These are phyloP conservation scores for Cucurbita moschata DNA, from an alignment of 306 rosid species.

Conservation along the genomic window DNA sequence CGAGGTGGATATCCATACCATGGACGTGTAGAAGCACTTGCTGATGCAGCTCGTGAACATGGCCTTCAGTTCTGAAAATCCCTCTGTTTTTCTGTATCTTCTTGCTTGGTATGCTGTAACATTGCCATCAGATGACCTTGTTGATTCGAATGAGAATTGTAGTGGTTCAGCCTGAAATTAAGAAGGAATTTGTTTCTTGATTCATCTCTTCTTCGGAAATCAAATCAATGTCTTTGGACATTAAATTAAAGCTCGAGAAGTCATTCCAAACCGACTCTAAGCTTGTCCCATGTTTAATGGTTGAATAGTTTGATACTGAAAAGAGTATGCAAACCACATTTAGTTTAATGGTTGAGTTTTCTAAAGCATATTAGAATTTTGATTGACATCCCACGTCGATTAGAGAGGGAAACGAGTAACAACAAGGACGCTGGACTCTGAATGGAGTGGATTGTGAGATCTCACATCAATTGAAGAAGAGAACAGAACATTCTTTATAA, in stretches of 20 bases:
- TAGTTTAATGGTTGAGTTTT: no score
- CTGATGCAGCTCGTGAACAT: conserved; percentile 74
- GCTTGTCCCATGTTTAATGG: not conserved
- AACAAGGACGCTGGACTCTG: no score
- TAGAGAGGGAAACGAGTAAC: no score
- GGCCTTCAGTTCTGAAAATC: conserved; percentile 61
- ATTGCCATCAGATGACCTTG: not conserved
- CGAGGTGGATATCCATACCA: conserved; percentile 94
- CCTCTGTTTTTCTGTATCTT: not conserved
- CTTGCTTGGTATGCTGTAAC: not conserved
- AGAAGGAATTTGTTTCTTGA: not conserved
- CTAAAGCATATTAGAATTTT: no score
- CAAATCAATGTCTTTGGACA: not conserved
- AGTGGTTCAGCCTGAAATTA: not conserved
- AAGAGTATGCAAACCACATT: no score
- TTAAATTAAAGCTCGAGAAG: no score
- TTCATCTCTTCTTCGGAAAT: not conserved
- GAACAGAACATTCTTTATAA: no score
- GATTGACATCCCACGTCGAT: no score
- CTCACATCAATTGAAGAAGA: no score
- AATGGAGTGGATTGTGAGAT: no score
- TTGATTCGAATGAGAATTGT: not conserved
- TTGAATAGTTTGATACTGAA: no score
- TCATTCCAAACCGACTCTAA: not conserved
- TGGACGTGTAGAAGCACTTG: conserved; percentile 85